Evolutionary conservation across 805 yeast genomes (phyloP).

Genomic region (Candida argentea): DNA sequence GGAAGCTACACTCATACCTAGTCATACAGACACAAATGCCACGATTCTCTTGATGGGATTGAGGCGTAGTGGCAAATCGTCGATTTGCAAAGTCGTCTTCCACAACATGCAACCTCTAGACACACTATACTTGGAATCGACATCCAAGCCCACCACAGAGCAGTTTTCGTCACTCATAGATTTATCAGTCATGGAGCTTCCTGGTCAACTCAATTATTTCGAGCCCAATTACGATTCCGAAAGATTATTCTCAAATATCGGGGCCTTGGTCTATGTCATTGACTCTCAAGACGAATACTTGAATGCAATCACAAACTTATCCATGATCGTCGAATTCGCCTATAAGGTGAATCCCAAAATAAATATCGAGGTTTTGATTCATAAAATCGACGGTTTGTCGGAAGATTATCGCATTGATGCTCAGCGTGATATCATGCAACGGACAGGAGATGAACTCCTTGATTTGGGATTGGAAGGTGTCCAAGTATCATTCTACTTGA

Average conservation of each 20-base stretch:
- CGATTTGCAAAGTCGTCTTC: constrained; percentile 91
- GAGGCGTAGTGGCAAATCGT: constrained; percentile 85
- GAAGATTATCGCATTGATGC: constrained; percentile 94
- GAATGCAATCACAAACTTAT: constrained; percentile 80
- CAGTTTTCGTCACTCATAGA: constrained; percentile 77
- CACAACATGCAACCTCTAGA: constrained; percentile 95
- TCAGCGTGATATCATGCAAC: constrained; percentile 91
- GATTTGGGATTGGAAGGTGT: constrained; percentile 89
- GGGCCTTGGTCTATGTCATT: constrained; percentile 87
- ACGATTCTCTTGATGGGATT: constrained; percentile 83
- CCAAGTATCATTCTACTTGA: constrained; percentile 81
- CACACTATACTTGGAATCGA: constrained; percentile 81
- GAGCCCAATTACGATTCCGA: constrained; percentile 79
- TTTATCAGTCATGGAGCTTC: constrained; percentile 84
- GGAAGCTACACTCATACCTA: constrained; percentile 14
- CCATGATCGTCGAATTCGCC: constrained; percentile 82
- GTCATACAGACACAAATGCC: constrained; percentile 52
- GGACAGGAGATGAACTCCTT: constrained; percentile 85
- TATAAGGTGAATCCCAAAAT: constrained; percentile 74
- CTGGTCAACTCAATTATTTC: constrained; percentile 85
- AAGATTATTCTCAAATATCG: constrained; percentile 67
- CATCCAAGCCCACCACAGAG: constrained; percentile 81
- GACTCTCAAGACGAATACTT: constrained; percentile 94
- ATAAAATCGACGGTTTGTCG: constrained; percentile 88
- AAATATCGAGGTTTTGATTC: constrained; percentile 87